Evolutionary conservation across 2,329 filamentous ascomycete genomes (phyloP).

Genomic region (Fusarium avenaceum): DNA sequence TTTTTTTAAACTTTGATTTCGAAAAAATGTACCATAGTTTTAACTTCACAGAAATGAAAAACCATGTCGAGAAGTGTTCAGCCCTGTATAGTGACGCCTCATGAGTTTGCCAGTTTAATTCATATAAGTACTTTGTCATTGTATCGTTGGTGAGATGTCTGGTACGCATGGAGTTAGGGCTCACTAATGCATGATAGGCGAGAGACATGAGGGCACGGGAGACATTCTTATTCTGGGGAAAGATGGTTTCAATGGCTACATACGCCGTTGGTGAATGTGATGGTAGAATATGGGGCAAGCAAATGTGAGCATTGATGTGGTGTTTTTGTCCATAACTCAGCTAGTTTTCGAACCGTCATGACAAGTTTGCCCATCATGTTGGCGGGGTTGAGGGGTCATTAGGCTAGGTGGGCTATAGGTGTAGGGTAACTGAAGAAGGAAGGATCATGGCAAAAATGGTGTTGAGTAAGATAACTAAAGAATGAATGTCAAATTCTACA

Average conservation of each 20-base stretch:
- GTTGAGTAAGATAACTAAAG: neutral
- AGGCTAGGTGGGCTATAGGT: neutral
- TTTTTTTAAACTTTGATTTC: neutral
- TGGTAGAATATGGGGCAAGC: no score
- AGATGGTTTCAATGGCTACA: neutral
- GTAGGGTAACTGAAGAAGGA: conserved; percentile 9
- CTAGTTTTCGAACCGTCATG: conserved; percentile 14
- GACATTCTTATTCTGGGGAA: neutral
- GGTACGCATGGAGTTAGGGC: conserved; percentile 27
- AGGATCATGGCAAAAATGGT: neutral
- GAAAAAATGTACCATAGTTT: conserved; percentile 47
- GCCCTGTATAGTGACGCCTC: neutral
- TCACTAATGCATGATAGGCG: conserved; percentile 30
- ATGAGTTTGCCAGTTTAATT: neutral
- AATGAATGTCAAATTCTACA: no score
- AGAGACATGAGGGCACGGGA: neutral
- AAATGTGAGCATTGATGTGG: neutral
- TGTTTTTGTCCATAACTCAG: neutral
- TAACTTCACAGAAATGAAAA: conserved; percentile 35
- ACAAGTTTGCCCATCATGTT: conserved; percentile 24
- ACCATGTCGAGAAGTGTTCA: conserved; percentile 38
- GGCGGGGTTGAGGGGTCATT: conserved; percentile 28
- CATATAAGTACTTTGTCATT: no score
- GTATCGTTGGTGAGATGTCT: neutral
- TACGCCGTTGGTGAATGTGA: no score